Evolutionary conservation across 75 land plant species (phyloP).

Genomic region (Cupressus sempervirens): DNA sequence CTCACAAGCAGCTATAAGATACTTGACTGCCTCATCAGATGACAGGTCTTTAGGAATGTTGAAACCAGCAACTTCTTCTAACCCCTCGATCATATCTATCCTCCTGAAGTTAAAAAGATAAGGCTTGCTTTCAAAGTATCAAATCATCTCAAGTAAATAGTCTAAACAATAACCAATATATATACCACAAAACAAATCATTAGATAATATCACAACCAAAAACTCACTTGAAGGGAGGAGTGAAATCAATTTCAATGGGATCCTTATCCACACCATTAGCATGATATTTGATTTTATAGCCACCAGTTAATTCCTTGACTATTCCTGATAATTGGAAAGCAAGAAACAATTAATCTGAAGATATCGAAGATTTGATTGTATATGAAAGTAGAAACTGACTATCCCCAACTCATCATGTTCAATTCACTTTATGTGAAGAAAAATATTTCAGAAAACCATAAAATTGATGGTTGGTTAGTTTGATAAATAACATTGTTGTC

Average conservation of each 20-base stretch:
- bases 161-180: background rate
- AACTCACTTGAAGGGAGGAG: constrained; percentile 89
- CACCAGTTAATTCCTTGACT: constrained; percentile 93
- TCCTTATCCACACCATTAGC: constrained; percentile 76
- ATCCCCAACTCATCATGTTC: background rate
- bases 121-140: background rate
- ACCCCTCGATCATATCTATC: constrained; percentile 85
- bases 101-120: constrained; percentile 45
- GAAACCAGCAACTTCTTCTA: constrained; percentile 62
- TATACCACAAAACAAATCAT: background rate
- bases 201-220: background rate
- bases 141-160: background rate
- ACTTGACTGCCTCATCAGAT: constrained; percentile 73
- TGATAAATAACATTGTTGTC: background rate
- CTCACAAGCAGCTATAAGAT: constrained; percentile 60
- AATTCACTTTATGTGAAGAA: background rate
- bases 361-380: background rate
- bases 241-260: constrained; percentile 91
- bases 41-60: constrained; percentile 66
- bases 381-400: background rate
- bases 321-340: constrained; percentile 48
- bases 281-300: constrained; percentile 84
- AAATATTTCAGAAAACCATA: background rate
- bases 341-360: background rate
- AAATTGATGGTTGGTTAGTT: background rate